Evolutionary conservation across 345 rosid species (phyloP).

Genomic region (Sisymbrium irio): DNA sequence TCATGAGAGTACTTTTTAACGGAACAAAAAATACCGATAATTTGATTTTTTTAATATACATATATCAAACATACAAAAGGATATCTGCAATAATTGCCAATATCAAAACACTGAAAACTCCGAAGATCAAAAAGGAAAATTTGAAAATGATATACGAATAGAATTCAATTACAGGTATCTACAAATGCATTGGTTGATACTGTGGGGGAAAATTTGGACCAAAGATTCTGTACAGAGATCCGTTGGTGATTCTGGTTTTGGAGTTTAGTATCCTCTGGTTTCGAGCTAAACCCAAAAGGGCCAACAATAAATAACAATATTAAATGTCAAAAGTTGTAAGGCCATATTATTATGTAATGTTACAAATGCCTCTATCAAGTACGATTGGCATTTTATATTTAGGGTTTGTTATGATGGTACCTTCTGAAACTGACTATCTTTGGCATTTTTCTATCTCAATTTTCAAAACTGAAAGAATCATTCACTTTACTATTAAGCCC

Average conservation of each 20-base stretch:
- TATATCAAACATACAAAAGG: neutral
- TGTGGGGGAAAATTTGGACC: constrained; percentile 16
- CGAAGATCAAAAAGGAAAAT: neutral
- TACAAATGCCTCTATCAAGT: constrained; percentile 21
- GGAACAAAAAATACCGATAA: too few relatives aligned
- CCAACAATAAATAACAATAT: constrained; percentile 28
- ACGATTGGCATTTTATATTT: constrained; percentile 28
- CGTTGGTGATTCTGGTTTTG: constrained; percentile 34
- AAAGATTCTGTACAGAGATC: constrained; percentile 39
- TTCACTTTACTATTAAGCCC: neutral
- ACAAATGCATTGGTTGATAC: constrained; percentile 18
- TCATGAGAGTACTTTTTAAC: too few relatives aligned
- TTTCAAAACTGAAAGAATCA: constrained; percentile 8
- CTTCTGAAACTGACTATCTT: constrained; percentile 29
- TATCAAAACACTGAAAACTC: neutral
- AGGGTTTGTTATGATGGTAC: constrained; percentile 30
- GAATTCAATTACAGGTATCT: constrained; percentile 12
- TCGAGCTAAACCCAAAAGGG: constrained; percentile 25
- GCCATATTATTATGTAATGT: constrained; percentile 18
- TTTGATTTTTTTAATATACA: neutral
- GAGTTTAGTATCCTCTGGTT: constrained; percentile 34
- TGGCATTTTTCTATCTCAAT: constrained; percentile 24
- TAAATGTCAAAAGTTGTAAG: constrained; percentile 36
- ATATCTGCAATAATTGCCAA: neutral
- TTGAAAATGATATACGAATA: neutral